A percentile compares a stretch with the other conserved stretches of the same genome.
Conservation (phyloP, 1,284 basidiomycete species). For the Marasmius sp. region DNA sequence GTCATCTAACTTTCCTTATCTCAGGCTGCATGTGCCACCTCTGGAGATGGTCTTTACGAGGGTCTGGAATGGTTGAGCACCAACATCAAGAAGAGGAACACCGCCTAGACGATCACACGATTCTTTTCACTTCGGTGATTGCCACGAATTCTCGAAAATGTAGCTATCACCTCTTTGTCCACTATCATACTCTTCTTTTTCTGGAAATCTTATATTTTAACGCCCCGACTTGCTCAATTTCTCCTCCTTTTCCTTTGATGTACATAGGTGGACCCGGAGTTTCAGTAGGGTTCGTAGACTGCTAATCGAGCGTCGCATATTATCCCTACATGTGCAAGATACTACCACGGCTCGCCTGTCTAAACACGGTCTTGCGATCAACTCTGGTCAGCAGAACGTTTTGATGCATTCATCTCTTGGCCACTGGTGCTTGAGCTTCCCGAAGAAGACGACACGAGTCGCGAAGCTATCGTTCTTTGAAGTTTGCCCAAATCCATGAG, state of each 20-base stretch:
- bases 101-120: constrained; percentile 36
- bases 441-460: too few species aligned
- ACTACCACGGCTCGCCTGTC: background rate
- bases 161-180: constrained; percentile 34
- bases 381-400: too few species aligned
- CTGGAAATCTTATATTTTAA: constrained; percentile 13
- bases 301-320: constrained; percentile 10
- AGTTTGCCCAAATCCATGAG: too few species aligned
- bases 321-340: background rate
- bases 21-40: constrained; percentile 96
- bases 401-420: too few species aligned
- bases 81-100: constrained; percentile 85
- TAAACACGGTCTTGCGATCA: too few species aligned
- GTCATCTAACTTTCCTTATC: constrained; percentile 13
- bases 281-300: constrained; percentile 5
- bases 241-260: constrained; percentile 11
- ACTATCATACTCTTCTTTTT: constrained; percentile 27
- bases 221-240: background rate
- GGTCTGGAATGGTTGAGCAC: constrained; percentile 94
- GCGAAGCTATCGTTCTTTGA: too few species aligned
- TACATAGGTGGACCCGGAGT: constrained; percentile 10
- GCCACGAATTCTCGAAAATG: constrained; percentile 48
- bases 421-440: too few species aligned
- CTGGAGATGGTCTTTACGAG: constrained; percentile 98
- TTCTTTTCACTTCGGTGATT: constrained; percentile 44